Conservation (phyloP, 2,329 filamentous ascomycete species). For the Beauveria varroae region DNA sequence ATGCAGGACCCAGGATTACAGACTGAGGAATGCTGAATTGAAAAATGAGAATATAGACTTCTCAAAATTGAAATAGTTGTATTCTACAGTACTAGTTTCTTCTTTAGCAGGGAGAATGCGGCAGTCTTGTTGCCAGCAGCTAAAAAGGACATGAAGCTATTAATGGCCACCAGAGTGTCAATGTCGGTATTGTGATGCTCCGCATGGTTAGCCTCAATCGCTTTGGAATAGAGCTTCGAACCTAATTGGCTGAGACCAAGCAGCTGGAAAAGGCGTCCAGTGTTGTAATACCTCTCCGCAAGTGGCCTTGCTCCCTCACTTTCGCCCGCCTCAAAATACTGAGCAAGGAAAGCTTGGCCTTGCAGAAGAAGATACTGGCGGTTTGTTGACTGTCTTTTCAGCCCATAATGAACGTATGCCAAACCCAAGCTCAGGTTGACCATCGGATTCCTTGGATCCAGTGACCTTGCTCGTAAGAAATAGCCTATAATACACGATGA, state of each 20-base stretch:
- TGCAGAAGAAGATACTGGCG: constrained; percentile 82
- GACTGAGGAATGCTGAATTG: background rate
- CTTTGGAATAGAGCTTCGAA: constrained; percentile 57
- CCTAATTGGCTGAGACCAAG: constrained; percentile 46
- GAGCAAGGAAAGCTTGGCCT: constrained; percentile 67
- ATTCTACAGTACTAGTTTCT: constrained; percentile 16
- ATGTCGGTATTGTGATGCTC: constrained; percentile 17
- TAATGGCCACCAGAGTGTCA: constrained; percentile 24
- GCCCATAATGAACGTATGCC: constrained; percentile 78
- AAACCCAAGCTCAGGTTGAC: constrained; percentile 76
- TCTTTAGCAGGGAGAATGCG: constrained; percentile 22
- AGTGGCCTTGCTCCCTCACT: constrained; percentile 11
- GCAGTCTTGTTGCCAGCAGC: constrained; percentile 22
- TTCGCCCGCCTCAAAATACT: constrained; percentile 22
- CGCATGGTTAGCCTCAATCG: constrained; percentile 15
- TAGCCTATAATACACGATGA: constrained; percentile 47
- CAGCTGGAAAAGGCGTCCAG: constrained; percentile 31
- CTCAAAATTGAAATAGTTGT: background rate
- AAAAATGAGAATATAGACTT: background rate
- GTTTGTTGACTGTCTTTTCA: constrained; percentile 87
- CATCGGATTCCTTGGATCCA: constrained; percentile 69
- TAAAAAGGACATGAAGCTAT: constrained; percentile 25
- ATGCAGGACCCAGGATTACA: background rate
- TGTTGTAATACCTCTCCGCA: constrained; percentile 31
- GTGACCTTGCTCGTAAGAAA: constrained; percentile 68